A percentile compares a stretch with the other conserved stretches of the same genome.
Evolutionary conservation across 2,329 filamentous ascomycete genomes (phyloP).

Genomic region (Diaporthe citrichinensis): DNA sequence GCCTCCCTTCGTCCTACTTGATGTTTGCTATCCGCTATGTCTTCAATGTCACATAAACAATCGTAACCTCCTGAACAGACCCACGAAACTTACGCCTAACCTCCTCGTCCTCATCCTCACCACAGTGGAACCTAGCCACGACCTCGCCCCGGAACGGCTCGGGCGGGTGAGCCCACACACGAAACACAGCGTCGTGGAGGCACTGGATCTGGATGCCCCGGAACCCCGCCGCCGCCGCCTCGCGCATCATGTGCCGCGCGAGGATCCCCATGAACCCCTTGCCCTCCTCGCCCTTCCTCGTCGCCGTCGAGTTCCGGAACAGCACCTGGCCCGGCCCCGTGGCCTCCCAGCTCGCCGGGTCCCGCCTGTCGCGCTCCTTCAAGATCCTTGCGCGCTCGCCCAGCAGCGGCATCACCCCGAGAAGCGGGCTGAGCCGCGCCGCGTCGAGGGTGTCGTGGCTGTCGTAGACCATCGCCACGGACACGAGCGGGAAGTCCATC

Average conservation of each 20-base stretch:
- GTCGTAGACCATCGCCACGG: conserved; percentile 49
- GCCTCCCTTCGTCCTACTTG: neutral
- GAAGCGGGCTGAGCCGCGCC: conserved; percentile 29
- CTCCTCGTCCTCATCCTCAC: conserved; percentile 4
- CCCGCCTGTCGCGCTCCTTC: conserved; percentile 44
- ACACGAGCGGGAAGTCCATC: conserved; percentile 52
- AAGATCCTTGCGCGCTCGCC: conserved; percentile 15
- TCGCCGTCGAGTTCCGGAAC: conserved; percentile 47
- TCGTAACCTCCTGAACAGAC: neutral
- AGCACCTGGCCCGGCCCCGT: conserved; percentile 47
- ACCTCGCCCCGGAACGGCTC: conserved; percentile 43
- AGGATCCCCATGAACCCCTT: conserved; percentile 46
- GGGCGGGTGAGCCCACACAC: conserved; percentile 48
- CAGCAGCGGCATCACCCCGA: neutral
- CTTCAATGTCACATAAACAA: conserved; percentile 7
- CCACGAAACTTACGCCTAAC: neutral
- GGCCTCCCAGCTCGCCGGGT: conserved; percentile 46
- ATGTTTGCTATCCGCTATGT: neutral
- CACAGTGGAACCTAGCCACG: neutral
- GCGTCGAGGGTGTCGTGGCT: conserved; percentile 40
- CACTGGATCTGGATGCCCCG: conserved; percentile 48
- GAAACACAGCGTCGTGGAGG: conserved; percentile 43
- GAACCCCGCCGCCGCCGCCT: conserved; percentile 43
- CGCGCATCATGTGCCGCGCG: conserved; percentile 46
- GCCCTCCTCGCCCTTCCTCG: conserved; percentile 47